These are phyloP conservation scores for Ganoderma boninense DNA, from an alignment of 1,284 basidiomycete genomes.

Conservation along the genomic window DNA sequence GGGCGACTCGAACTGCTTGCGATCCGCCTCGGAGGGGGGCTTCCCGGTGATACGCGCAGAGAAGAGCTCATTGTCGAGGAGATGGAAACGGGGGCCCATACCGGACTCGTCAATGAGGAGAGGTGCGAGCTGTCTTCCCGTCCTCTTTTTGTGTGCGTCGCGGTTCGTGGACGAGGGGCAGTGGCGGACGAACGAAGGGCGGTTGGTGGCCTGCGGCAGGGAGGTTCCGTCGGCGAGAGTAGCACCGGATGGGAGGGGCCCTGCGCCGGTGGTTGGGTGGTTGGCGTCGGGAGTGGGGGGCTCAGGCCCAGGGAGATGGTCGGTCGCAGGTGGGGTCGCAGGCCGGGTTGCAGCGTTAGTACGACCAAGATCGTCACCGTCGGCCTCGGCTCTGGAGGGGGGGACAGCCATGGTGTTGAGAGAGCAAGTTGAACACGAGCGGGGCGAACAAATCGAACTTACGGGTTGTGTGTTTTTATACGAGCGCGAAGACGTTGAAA, in stretches of 20 bases:
- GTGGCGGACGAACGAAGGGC: neutral
- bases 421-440: too few species aligned
- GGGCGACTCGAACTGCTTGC: neutral
- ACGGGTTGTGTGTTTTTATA: too few species aligned
- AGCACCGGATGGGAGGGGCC: too few species aligned
- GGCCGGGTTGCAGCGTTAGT: too few species aligned
- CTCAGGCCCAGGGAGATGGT: too few species aligned
- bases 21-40: neutral
- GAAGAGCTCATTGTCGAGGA: neutral
- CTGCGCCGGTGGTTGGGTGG: neutral
- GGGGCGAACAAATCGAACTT: too few species aligned
- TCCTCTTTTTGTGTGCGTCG: neutral
- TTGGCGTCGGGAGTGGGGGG: too few species aligned
- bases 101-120: conserved; percentile 5
- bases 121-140: neutral
- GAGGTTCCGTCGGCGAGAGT: too few species aligned
- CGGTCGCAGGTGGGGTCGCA: too few species aligned
- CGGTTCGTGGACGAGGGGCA: neutral
- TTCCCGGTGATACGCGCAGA: neutral
- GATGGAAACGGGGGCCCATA: neutral
- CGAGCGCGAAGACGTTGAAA: too few species aligned
- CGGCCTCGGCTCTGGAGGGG: neutral
- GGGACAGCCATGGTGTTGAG: too few species aligned
- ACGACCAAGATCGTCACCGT: too few species aligned
- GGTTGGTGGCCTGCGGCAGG: neutral